A percentile compares a stretch with the other conserved stretches of the same genome.
Conservation (phyloP, 768 basidiomycete genomes). For the Tylopilus vinaceipallidus region DNA sequence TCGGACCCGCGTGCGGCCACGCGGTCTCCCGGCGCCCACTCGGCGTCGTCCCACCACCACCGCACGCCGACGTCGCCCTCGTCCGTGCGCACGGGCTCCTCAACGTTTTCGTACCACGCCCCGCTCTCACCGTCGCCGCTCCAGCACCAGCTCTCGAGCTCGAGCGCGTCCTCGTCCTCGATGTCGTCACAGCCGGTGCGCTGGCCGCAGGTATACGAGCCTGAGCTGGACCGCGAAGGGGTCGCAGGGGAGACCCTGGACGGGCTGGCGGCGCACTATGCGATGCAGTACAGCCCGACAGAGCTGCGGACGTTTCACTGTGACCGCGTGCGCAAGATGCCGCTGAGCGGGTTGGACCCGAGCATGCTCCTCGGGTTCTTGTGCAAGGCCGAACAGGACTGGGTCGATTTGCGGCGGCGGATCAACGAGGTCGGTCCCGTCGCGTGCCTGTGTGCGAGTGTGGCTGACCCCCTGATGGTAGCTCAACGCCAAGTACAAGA, state of each 20-base stretch:
- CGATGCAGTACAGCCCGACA: slow-evolving; percentile 63
- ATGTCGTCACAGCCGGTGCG: slow-evolving; percentile 33
- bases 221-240: slow-evolving; percentile 39
- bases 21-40: slow-evolving; percentile 24
- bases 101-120: slow-evolving; percentile 53
- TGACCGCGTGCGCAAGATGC: slow-evolving; percentile 96
- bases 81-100: slow-evolving; percentile 49
- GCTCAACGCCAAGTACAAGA: slow-evolving; percentile 49
- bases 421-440: slow-evolving; percentile 62
- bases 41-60: slow-evolving; percentile 29
- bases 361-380: slow-evolving; percentile 97
- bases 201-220: slow-evolving; percentile 25
- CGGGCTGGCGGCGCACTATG: slow-evolving; percentile 58
- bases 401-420: slow-evolving; percentile 73
- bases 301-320: slow-evolving; percentile 93
- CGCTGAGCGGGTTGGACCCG: slow-evolving; percentile 84
- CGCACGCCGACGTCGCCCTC: slow-evolving; percentile 49
- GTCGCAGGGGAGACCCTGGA: slow-evolving; percentile 37
- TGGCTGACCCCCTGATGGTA: slow-evolving; percentile 9
- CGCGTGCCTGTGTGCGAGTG: neutral
- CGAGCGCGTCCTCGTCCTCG: slow-evolving; percentile 30
- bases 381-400: slow-evolving; percentile 79
- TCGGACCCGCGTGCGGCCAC: slow-evolving; percentile 27
- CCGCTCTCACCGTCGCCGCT: slow-evolving; percentile 64
- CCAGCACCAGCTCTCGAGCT: slow-evolving; percentile 58